Percentiles rank a stretch among this genome's conserved stretches.
Evolutionary conservation across 371 early-diverging fungal genomes (phyloP).

Genomic region (Mycotypha africana): DNA sequence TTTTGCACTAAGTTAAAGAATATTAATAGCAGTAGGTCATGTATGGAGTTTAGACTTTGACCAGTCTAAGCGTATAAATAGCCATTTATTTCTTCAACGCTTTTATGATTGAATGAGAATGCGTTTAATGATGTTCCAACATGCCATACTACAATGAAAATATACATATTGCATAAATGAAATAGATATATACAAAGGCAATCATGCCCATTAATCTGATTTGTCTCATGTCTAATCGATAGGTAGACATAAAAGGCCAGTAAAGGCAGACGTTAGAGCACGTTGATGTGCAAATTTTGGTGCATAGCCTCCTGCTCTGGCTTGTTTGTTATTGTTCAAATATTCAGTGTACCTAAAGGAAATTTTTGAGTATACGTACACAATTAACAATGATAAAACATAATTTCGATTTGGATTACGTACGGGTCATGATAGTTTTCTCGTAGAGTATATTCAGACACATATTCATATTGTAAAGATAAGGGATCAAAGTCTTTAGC

Average conservation of each 20-base stretch:
- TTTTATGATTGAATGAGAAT: too few species aligned
- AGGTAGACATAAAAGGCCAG: conserved; percentile 33
- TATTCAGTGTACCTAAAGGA: conserved; percentile 34
- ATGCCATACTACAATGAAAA: too few species aligned
- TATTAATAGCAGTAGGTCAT: too few species aligned
- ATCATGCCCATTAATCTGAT: too few species aligned
- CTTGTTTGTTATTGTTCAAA: conserved; percentile 30
- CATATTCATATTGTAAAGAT: conserved; percentile 45
- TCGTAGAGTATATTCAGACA: conserved; percentile 32
- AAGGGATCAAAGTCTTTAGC: conserved; percentile 49
- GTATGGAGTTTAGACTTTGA: too few species aligned
- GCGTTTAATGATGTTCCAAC: too few species aligned
- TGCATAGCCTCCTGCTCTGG: conserved; percentile 55
- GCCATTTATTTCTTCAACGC: too few species aligned
- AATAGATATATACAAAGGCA: too few species aligned
- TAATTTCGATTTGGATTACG: conserved; percentile 9
- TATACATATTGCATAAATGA: too few species aligned
- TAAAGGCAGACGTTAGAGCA: conserved; percentile 52
- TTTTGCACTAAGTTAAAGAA: neutral
- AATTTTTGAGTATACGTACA: too few species aligned
- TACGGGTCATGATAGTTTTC: conserved; percentile 53
- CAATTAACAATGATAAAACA: neutral
- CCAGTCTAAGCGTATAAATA: too few species aligned
- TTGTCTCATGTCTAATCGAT: conserved; percentile 9
- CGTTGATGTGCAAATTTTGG: conserved; percentile 50